Conservation (phyloP, 2,329 filamentous ascomycete genomes). For the Bipolaris sorokiniana region DNA sequence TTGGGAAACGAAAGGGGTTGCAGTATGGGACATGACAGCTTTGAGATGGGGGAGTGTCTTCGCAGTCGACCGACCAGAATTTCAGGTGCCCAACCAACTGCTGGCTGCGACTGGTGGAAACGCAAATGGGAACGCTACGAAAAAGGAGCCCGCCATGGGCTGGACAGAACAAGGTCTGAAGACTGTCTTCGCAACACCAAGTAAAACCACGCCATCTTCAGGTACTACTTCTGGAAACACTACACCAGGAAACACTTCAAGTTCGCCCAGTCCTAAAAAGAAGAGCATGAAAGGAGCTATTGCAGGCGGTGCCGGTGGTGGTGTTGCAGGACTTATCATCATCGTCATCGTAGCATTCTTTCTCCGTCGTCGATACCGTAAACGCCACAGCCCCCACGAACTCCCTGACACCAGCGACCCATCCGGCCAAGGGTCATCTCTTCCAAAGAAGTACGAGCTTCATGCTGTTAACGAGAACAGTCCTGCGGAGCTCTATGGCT, state of each 20-base stretch:
- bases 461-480: conserved; percentile 1
- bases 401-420: neutral
- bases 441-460: neutral
- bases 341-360: conserved; percentile 1
- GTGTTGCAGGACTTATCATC: neutral
- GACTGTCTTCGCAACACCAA: neutral
- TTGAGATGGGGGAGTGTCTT: neutral
- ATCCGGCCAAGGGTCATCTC: neutral
- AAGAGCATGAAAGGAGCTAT: neutral
- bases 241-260: neutral
- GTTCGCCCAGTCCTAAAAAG: neutral
- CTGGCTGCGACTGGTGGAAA: neutral
- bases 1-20: neutral
- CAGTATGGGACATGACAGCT: neutral
- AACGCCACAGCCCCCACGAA: neutral
- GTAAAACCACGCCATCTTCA: neutral
- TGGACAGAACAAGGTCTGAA: neutral
- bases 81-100: neutral
- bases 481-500: neutral
- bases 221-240: neutral
- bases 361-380: neutral
- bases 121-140: neutral
- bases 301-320: neutral
- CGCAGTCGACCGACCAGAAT: neutral
- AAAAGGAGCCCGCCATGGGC: neutral